Percentiles rank a stretch among this genome's conserved stretches.
Conservation (phyloP, 2,329 filamentous ascomycete species). For the Colletotrichum sp. region DNA sequence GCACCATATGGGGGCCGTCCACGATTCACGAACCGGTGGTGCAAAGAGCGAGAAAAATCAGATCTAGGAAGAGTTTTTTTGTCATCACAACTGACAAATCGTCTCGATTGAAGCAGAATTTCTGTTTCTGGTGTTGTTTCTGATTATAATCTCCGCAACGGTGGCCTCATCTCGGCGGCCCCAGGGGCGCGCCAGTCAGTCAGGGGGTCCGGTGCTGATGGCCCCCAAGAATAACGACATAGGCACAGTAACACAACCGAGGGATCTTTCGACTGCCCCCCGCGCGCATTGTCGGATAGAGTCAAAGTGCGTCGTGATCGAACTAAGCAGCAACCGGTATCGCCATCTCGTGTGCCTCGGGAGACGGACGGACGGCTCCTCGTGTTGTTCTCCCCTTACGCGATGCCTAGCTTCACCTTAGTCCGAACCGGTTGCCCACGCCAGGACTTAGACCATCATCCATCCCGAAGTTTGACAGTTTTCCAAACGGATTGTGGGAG, state of each 20-base stretch:
- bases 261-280: neutral
- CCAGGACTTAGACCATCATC: neutral
- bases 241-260: neutral
- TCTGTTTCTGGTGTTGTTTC: neutral
- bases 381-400: neutral
- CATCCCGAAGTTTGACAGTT: neutral
- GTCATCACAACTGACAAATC: neutral
- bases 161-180: neutral
- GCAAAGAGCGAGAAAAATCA: neutral
- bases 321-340: neutral
- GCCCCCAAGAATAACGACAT: neutral
- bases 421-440: neutral
- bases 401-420: neutral
- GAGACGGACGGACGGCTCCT: neutral
- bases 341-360: neutral
- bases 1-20: neutral
- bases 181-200: neutral
- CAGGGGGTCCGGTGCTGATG: neutral
- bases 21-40: neutral
- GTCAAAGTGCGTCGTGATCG: neutral
- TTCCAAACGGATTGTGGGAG: neutral
- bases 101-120: neutral
- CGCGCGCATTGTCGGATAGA: neutral
- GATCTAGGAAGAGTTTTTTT: neutral
- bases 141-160: neutral